Base-by-base conservation (phyloP, 306 rosid genomes). In the Prunus dulcis region DNA sequence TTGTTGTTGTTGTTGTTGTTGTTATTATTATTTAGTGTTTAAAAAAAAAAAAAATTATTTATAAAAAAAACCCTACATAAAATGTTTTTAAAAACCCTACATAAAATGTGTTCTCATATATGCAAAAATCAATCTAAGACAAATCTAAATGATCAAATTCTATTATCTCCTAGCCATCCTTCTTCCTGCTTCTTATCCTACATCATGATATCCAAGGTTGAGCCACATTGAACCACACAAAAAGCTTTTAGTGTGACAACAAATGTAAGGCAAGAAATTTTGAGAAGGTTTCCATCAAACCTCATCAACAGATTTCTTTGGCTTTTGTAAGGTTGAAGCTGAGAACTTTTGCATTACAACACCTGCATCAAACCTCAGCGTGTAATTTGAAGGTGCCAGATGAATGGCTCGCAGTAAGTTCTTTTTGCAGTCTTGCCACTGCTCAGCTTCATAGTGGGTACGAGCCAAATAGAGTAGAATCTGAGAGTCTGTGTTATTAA, bases 361-460 rank as follows among this genome's bases (percentile, higher is more conserved):
- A 52, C 98, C 99, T 20, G 96, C 98, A 80, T 96, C 99, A 89
- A 96, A 96, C 80, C 99, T 89, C 80, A 96, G 79, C 5, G 98
- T 93, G 82, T 96, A 96, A 83, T 96, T 96, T 63, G 98, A 91
- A 85, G 97, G 99, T 79, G 97, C 89, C 89, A 96, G 87, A 86
- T 96, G 99, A 75, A 95, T 95, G 77, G 98, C 97, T 81, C 97
- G 87, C 74, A 90, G 89, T 73, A 96, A 81, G 53, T 96, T 91
- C 85, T 89, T 96, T 82, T 91, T 96, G 87, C 99, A 96, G 84
- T 96, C 97, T 85, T 96, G 99, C 99, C 99, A 96, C 80, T 92
- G 99, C 83, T 96, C 99, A 8, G 97, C 97, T 82, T 96, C 99
- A 79, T 96, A 96, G 80, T 92, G 89, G 18, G 99, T 92, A 69